A percentile compares a stretch with the other conserved stretches of the same genome.
phyloP scores from a whole-genome alignment of 2,329 filamentous ascomycete genomes.

The Fusarium sp. region DNA sequence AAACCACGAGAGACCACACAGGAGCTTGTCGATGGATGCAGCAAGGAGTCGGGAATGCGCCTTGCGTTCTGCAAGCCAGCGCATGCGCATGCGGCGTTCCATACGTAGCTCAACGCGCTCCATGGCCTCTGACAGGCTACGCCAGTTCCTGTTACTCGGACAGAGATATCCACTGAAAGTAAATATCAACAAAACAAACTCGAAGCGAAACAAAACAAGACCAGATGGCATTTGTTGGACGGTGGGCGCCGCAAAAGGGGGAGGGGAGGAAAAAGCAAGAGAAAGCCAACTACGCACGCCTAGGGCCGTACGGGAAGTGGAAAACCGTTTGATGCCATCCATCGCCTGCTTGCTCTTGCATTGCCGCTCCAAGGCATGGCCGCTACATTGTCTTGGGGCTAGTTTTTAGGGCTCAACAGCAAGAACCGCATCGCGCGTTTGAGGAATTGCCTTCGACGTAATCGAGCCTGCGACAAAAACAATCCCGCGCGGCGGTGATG shows the following conservation, averaged over 20 bases:
- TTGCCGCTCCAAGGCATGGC: neutral
- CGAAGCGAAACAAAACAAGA: constrained; percentile 23
- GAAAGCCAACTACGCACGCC: constrained; percentile 7
- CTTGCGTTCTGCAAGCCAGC: constrained; percentile 27
- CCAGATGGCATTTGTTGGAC: neutral
- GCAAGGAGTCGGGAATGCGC: constrained; percentile 29
- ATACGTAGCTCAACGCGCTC: constrained; percentile 16
- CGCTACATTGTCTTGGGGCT: constrained; percentile 3
- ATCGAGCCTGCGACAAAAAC: neutral
- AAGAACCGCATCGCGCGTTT: neutral
- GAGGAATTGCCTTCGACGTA: constrained; percentile 5
- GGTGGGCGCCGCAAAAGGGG: neutral
- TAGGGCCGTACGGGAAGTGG: neutral
- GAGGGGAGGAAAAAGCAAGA: neutral
- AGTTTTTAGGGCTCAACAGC: neutral
- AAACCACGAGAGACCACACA: constrained; percentile 1
- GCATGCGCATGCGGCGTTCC: constrained; percentile 31
- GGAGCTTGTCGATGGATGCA: constrained; percentile 4
- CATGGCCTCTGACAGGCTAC: constrained; percentile 22
- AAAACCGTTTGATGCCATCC: constrained; percentile 11
- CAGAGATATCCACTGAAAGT: constrained; percentile 11
- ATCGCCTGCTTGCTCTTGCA: neutral
- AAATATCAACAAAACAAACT: constrained; percentile 24
- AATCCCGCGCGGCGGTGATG: constrained; percentile 6
- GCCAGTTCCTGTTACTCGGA: constrained; percentile 21